phyloP scores from a whole-genome alignment of 2,329 filamentous ascomycete genomes.

The Talaromyces funiculosus region DNA sequence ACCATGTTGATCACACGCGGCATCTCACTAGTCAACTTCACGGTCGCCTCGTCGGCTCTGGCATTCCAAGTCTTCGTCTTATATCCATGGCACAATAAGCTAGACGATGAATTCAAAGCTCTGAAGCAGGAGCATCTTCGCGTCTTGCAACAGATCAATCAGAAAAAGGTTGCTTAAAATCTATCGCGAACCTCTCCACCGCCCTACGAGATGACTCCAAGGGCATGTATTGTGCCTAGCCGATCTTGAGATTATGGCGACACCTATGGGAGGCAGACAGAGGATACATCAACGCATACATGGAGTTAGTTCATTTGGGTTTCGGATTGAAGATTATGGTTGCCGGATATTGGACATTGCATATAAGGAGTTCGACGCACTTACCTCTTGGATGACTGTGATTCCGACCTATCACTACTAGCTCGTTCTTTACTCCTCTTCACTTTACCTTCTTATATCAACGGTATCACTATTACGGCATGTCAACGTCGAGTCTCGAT shows the following conservation, averaged over 20 bases:
- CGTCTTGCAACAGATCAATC: constrained; percentile 20
- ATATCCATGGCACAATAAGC: constrained; percentile 64
- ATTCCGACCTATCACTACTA: background rate
- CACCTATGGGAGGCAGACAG: background rate
- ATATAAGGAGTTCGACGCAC: background rate
- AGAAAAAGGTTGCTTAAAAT: background rate
- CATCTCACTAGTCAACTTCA: constrained; percentile 60
- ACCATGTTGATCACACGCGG: constrained; percentile 45
- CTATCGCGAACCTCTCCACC: background rate
- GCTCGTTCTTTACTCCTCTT: background rate
- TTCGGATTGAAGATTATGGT: background rate
- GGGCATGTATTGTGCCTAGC: background rate
- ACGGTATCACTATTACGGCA: no score
- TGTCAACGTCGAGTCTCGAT: no score
- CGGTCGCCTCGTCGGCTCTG: constrained; percentile 59
- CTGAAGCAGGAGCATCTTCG: constrained; percentile 53
- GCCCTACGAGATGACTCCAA: background rate
- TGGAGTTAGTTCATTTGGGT: background rate
- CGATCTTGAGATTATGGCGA: background rate
- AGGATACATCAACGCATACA: background rate
- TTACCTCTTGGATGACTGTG: background rate
- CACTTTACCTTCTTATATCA: no score
- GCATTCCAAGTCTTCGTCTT: constrained; percentile 64
- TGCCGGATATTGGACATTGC: background rate
- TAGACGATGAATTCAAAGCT: constrained; percentile 57